Evolutionary conservation across 2,329 filamentous ascomycete species (phyloP), one percentile per base, ranked within the genome.

Genomic region (Polychaeton citri): DNA sequence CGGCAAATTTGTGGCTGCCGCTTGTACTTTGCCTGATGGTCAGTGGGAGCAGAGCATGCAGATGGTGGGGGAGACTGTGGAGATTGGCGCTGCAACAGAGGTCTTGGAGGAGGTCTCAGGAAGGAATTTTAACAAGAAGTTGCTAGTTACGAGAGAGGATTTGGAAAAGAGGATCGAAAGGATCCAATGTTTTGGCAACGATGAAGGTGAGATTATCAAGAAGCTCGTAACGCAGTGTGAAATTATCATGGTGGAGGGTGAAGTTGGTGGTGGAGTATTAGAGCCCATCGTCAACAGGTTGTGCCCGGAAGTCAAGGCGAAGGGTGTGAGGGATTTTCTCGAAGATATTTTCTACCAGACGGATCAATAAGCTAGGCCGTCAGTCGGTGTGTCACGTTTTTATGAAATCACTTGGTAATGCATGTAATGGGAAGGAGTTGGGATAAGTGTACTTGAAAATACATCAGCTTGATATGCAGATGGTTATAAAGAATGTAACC

Each of bases 21-120:
- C 57, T 3, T 43, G 72, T 9, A 57, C 59, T n/a, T 40, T 63
- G 16, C 44, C 58, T 2, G 54, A 54, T 16, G 72, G 69, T 68
- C 59, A 63, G 2, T 53, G 57, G 20, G 46, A 53, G 10, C 46
- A 55, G 5, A 63, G 64, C 51, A 51, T 58, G 53, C 41, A 43
- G 37, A 44, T 39, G n/a, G 53, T 45, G 34, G 40, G 38, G 8
- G 51, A 53, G 24, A 30, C 53, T 17, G 39, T 53, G 1, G 35
- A n/a, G 10, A 42, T 52, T n/a, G 31, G 15, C 5, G 15, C 24
- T 45, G 16, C 47, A 55, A 40, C 42, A 35, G 33, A 47, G 50
- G 5, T 44, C 47, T 40, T 35, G 42, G 6, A 45, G 49, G 17
- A 49, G 47, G 38, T 51, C 51, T 26, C 33, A 53, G 39, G 35